Conservation (phyloP, 129 eudicot species). For the Pseudognaphalium luteoalbum region DNA sequence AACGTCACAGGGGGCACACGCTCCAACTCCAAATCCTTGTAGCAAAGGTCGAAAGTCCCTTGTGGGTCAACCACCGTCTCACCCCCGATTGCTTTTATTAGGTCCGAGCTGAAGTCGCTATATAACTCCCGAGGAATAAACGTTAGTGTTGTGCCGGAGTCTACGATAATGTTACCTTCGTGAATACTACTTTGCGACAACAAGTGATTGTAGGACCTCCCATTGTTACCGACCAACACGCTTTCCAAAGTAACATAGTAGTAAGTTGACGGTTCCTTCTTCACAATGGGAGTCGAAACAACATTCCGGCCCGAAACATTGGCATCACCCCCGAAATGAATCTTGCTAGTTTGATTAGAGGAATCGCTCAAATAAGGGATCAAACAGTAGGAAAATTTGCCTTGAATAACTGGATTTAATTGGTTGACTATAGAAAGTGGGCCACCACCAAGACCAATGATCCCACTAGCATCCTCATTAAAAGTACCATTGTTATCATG, state of each 20-base stretch:
- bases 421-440: constrained; percentile 49
- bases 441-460: constrained; percentile 71
- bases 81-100: not conserved
- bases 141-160: constrained; percentile 61
- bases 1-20: constrained; percentile 31
- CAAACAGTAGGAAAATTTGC: constrained; percentile 70
- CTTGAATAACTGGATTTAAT: constrained; percentile 20
- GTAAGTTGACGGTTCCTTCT: constrained; percentile 27
- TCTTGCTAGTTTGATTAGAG: constrained; percentile 39
- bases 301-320: constrained; percentile 43
- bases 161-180: constrained; percentile 48
- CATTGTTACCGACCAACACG: constrained; percentile 37
- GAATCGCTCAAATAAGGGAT: constrained; percentile 5
- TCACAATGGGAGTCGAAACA: constrained; percentile 52
- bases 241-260: constrained; percentile 51
- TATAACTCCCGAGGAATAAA: constrained; percentile 22
- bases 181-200: not conserved
- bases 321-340: constrained; percentile 52
- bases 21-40: constrained; percentile 3
- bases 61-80: constrained; percentile 22
- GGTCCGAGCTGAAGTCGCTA: not conserved
- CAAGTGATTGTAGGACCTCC: not conserved
- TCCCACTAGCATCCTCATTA: constrained; percentile 40
- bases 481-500: constrained; percentile 45
- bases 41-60: constrained; percentile 33